These are phyloP conservation scores for Xanthoparmelia taractica DNA, from an alignment of 495 filamentous ascomycete genomes.

Conservation along the genomic window DNA sequence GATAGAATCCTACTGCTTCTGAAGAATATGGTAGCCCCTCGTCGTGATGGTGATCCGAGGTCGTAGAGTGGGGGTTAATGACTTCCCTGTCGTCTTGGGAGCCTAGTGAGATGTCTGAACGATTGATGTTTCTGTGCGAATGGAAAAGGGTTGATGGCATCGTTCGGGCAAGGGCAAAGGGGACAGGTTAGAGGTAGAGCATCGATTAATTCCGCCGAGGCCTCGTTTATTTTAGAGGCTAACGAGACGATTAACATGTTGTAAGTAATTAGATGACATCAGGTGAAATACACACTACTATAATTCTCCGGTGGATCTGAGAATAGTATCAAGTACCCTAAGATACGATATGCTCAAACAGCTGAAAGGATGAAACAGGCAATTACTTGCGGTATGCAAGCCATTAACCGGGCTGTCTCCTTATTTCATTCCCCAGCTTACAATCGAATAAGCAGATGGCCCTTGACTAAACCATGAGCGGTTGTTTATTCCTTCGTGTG, in stretches of 20 bases:
- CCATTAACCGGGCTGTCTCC: not conserved
- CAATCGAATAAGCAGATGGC: not conserved
- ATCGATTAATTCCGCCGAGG: not conserved
- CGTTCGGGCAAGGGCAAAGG: constrained; percentile 2
- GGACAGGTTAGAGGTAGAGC: constrained; percentile 1
- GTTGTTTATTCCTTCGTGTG: not conserved
- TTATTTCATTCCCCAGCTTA: not conserved
- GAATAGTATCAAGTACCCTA: not conserved
- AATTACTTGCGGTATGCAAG: not conserved
- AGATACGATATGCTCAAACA: not conserved
- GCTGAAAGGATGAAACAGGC: not conserved
- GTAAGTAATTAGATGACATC: not conserved
- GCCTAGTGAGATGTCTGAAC: constrained; percentile 5
- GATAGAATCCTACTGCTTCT: constrained; percentile 20
- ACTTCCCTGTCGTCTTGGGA: constrained; percentile 8
- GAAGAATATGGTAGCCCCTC: constrained; percentile 15
- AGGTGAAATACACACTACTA: not conserved
- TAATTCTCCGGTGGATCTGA: not conserved
- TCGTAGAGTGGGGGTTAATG: constrained; percentile 19
- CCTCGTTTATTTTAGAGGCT: constrained; percentile 5
- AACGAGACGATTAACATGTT: not conserved
- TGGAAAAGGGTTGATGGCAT: not conserved
- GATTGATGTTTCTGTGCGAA: not conserved
- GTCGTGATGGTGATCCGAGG: constrained; percentile 17
- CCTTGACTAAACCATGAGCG: not conserved